These are phyloP conservation scores for Parastagonospora avenae DNA, from an alignment of 2,329 filamentous ascomycete species.

Conservation along the genomic window DNA sequence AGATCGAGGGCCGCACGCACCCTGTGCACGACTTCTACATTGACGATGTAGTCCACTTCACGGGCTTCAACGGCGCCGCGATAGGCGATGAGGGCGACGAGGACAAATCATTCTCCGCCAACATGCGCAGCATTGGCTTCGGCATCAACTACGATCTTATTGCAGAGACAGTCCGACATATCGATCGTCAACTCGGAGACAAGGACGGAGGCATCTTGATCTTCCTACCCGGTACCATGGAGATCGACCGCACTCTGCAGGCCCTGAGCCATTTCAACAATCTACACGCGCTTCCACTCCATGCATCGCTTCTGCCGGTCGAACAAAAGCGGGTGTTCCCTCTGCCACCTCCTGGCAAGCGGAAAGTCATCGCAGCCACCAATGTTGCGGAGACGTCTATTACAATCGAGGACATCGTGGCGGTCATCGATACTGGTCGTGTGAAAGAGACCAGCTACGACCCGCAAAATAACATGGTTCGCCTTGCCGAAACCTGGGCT, in stretches of 20 bases:
- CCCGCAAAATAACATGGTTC: conserved; percentile 88
- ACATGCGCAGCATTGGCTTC: conserved; percentile 60
- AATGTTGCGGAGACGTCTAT: conserved; percentile 99
- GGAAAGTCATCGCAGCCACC: conserved; percentile 92
- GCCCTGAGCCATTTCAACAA: conserved; percentile 68
- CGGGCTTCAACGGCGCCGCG: conserved; percentile 66
- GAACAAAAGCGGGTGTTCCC: conserved; percentile 90
- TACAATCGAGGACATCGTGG: conserved; percentile 96
- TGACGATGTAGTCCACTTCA: conserved; percentile 83
- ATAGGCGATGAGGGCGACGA: conserved; percentile 57
- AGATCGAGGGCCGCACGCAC: conserved; percentile 87
- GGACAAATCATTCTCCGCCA: conserved; percentile 48
- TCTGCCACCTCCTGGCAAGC: conserved; percentile 73
- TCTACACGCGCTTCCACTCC: conserved; percentile 82
- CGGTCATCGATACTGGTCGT: conserved; percentile 91
- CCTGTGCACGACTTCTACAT: conserved; percentile 90
- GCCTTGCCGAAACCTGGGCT: conserved; percentile 93
- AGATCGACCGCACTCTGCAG: conserved; percentile 82
- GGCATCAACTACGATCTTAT: conserved; percentile 93
- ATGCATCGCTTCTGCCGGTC: conserved; percentile 85
- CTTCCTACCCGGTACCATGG: conserved; percentile 88
- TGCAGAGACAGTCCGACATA: conserved; percentile 76
- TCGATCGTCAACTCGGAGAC: conserved; percentile 75
- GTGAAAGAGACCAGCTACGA: conserved; percentile 98
- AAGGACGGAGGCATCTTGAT: conserved; percentile 90